A percentile compares a stretch with the other conserved stretches of the same genome.
Conservation (phyloP, 768 basidiomycete species). For the Dioszegia aurantiaca region DNA sequence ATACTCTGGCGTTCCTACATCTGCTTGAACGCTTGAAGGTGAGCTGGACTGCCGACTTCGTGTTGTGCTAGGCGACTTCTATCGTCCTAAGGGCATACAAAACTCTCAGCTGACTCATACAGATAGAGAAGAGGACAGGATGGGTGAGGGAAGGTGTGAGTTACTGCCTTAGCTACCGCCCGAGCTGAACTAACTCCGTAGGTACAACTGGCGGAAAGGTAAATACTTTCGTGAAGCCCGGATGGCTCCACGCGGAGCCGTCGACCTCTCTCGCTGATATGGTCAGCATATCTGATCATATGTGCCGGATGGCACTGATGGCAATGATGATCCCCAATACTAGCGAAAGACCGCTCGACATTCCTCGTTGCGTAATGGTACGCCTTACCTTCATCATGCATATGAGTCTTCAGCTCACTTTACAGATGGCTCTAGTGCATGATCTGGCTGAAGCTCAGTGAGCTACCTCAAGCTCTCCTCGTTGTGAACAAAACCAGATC, state of each 20-base stretch:
- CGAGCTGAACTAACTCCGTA: neutral
- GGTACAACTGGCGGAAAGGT: constrained; percentile 21
- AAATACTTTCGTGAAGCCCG: neutral
- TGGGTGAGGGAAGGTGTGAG: constrained; percentile 82
- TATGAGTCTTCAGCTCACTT: constrained; percentile 52
- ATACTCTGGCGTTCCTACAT: constrained; percentile 86
- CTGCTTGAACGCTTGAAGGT: constrained; percentile 86
- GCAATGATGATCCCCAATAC: constrained; percentile 80
- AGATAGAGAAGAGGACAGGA: constrained; percentile 94
- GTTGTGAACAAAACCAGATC: no score
- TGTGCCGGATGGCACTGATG: constrained; percentile 87
- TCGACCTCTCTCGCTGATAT: constrained; percentile 12
- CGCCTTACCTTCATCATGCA: neutral
- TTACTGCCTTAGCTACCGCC: neutral
- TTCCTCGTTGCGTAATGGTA: constrained; percentile 49
- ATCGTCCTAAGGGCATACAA: no score
- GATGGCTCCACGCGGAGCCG: neutral
- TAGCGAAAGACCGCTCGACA: constrained; percentile 62
- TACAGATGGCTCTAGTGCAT: constrained; percentile 87
- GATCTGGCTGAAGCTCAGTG: constrained; percentile 93
- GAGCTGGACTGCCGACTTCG: neutral
- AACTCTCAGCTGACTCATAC: constrained; percentile 1
- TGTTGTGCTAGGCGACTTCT: neutral
- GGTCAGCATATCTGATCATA: constrained; percentile 87
- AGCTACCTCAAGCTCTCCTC: no score